phyloP scores from a whole-genome alignment of 2,329 filamentous ascomycete species.

The Falciphora oryzae region DNA sequence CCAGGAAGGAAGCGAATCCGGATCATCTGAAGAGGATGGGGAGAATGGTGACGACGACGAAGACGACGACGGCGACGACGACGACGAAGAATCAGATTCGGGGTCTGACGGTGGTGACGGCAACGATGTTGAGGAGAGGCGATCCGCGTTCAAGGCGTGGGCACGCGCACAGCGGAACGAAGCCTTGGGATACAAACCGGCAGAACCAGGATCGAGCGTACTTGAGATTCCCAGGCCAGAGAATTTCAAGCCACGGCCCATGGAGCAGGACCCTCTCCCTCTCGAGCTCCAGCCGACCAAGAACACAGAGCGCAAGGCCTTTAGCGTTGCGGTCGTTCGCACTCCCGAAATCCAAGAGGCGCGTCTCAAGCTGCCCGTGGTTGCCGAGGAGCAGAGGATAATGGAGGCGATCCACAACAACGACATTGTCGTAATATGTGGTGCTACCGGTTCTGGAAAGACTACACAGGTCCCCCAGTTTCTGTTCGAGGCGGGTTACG shows the following conservation, averaged over 20 bases:
- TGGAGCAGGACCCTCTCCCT: slow-evolving; percentile 67
- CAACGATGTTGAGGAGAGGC: slow-evolving; percentile 24
- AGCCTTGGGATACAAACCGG: slow-evolving; percentile 59
- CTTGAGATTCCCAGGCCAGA: slow-evolving; percentile 49
- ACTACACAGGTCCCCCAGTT: slow-evolving; percentile 98
- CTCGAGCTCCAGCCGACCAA: slow-evolving; percentile 57
- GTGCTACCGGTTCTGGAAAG: slow-evolving; percentile 93
- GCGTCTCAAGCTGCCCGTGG: slow-evolving; percentile 76
- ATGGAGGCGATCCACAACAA: slow-evolving; percentile 98
- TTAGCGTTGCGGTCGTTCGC: slow-evolving; percentile 66
- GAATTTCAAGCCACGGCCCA: slow-evolving; percentile 60
- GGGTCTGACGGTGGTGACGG: slow-evolving; percentile 25
- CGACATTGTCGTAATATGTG: slow-evolving; percentile 84
- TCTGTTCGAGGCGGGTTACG: slow-evolving; percentile 89
- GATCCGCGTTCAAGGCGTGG: slow-evolving; percentile 86
- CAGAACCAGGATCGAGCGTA: slow-evolving; percentile 33
- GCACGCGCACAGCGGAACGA: slow-evolving; percentile 61
- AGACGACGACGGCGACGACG: slow-evolving; percentile 24
- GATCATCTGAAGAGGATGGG: slow-evolving; percentile 16
- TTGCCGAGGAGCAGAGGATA: slow-evolving; percentile 92
- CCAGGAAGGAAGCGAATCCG: slow-evolving; percentile 19
- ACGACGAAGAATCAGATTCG: slow-evolving; percentile 15
- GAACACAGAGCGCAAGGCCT: slow-evolving; percentile 63
- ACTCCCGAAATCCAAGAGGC: slow-evolving; percentile 69
- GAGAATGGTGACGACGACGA: slow-evolving; percentile 25